Conservation (phyloP, 1,284 basidiomycete genomes). For the Lignosus rhinocerotis region DNA sequence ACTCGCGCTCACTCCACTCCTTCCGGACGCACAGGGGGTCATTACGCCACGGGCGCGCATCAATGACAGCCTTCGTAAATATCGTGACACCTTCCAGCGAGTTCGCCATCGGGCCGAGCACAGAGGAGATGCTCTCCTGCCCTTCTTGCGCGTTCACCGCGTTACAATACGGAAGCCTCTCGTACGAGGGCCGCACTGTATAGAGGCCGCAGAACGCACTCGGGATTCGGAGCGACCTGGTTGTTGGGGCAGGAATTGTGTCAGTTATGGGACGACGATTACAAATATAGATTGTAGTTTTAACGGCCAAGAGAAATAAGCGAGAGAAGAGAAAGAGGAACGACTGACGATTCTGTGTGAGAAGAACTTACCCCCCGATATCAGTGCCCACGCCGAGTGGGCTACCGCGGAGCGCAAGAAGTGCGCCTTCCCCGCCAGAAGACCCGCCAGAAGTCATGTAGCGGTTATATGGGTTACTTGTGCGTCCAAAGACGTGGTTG, state of each 20-base stretch:
- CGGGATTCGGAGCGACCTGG: constrained; percentile 53
- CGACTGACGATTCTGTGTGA: neutral
- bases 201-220: constrained; percentile 53
- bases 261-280: no score
- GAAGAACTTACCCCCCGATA: constrained; percentile 56
- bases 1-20: constrained; percentile 46
- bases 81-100: constrained; percentile 45
- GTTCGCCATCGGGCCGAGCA: constrained; percentile 55
- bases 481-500: constrained; percentile 62
- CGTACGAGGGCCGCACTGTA: constrained; percentile 53
- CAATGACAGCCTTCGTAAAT: constrained; percentile 50
- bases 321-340: no score
- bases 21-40: constrained; percentile 53
- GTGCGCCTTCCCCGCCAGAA: constrained; percentile 78
- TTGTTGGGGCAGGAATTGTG: no score
- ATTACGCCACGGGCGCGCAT: constrained; percentile 47
- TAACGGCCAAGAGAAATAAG: no score
- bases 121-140: constrained; percentile 53
- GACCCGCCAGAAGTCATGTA: constrained; percentile 75
- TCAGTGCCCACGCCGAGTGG: constrained; percentile 81
- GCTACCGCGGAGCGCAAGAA: constrained; percentile 75
- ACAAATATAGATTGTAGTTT: no score
- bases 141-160: constrained; percentile 47
- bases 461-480: constrained; percentile 71
- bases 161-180: constrained; percentile 54